Evolutionary conservation across 805 yeast genomes (phyloP), one percentile per base, ranked within the genome.

Genomic region (Brettanomyces nanus): DNA sequence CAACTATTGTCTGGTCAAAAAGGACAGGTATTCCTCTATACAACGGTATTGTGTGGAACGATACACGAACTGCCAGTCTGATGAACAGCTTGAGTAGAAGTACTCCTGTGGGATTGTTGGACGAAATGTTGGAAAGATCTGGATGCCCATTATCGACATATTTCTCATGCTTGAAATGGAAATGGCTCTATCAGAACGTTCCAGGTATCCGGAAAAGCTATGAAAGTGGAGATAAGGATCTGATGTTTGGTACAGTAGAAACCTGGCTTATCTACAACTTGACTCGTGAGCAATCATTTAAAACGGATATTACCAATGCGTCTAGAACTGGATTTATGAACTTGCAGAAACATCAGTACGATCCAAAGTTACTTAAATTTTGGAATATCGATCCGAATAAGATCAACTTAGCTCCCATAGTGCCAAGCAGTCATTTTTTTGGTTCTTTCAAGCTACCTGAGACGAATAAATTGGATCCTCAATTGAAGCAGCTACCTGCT

Each of bases 11-110:
- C 35, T 89, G 96, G 96, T 80, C 86, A 40, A 72, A 77, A 47
- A 67, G 67, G 37, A 86, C 96, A 2, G 96, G 96, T 29, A 64
- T 66, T 46, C 94, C 95, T 4, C 72, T 86, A 39, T 73, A 80
- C 54, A 80, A 84, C 56, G 97, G 96, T 53, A 85, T 89, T 58
- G 95, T 89, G 27, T 89, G 97, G 97, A 85, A 90, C 45, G 97
- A 89, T 63, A 84, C 95, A 29, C 74, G 97, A 54, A 90, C 95
- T 29, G 63, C 83, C 7, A 75, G 69, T 15, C 71, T 84, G 35
- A 87, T 86, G 37, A 73, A 73, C 44, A 73, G 77, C 46, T 68
- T 81, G 55, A 72, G 71, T 49, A 63, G 68, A 41, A 66, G 67
- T 47, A 68, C 73, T 19, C 67, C 78, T 19, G 69, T 66, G 31